A percentile compares a stretch with the other conserved stretches of the same genome.
Evolutionary conservation across 2,329 filamentous ascomycete genomes (phyloP).

Genomic region (Cladosporium sp.): DNA sequence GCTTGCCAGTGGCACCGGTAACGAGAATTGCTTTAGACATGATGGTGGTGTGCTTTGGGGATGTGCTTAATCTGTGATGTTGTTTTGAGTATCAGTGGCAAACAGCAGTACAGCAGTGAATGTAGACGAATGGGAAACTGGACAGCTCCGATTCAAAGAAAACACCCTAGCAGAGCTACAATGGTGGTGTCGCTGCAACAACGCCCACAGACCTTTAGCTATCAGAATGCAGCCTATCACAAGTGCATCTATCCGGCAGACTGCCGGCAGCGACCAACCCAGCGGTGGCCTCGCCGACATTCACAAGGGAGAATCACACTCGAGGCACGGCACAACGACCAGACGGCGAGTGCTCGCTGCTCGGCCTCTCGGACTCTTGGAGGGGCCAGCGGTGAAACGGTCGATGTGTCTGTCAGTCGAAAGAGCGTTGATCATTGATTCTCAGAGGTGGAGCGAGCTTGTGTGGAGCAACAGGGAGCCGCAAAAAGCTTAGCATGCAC

Average conservation of each 20-base stretch:
- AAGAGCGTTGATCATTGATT: not conserved
- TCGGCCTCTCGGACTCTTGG: constrained; percentile 10
- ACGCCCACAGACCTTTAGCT: constrained; percentile 1
- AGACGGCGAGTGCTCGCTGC: not conserved
- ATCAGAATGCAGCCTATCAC: not conserved
- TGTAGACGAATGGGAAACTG: not conserved
- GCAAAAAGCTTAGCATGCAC: constrained; percentile 4
- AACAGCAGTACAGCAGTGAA: not conserved
- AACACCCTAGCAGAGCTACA: not conserved
- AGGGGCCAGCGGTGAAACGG: not conserved
- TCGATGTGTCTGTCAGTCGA: not conserved
- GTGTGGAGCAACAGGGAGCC: not conserved
- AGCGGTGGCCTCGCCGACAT: not conserved
- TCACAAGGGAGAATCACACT: not conserved
- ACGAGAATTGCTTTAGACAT: constrained; percentile 40
- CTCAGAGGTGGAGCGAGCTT: not conserved
- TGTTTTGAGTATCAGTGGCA: not conserved
- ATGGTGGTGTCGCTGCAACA: not conserved
- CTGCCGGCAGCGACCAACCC: not conserved
- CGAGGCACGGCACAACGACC: not conserved
- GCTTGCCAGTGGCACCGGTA: constrained; percentile 45
- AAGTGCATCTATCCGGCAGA: not conserved
- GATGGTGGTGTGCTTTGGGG: not conserved
- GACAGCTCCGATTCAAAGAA: not conserved
- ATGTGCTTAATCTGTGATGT: not conserved